A percentile compares a stretch with the other conserved stretches of the same genome.
These are phyloP conservation scores for Verticillium albo-atrum DNA, from an alignment of 2,329 filamentous ascomycete genomes.

Conservation along the genomic window DNA sequence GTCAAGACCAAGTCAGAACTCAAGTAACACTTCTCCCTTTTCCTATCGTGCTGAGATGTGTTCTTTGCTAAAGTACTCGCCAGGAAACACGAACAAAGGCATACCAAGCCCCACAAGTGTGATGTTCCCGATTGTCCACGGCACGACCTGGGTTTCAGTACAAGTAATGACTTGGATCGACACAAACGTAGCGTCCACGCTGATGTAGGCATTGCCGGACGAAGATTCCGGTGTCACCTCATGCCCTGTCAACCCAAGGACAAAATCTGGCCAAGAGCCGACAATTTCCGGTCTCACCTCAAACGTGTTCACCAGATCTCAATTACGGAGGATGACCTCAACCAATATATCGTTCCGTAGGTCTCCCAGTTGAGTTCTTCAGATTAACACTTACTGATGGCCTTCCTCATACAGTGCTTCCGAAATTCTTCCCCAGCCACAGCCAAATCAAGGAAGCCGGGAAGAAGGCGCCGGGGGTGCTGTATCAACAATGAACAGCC, in stretches of 20 bases:
- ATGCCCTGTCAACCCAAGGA: conserved; percentile 50
- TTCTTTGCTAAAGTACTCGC: conserved; percentile 14
- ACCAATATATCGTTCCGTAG: conserved; percentile 25
- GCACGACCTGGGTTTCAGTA: conserved; percentile 69
- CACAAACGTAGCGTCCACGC: conserved; percentile 71
- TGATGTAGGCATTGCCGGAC: conserved; percentile 37
- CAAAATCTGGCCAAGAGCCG: conserved; percentile 75
- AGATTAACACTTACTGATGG: background rate
- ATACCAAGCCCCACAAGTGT: conserved; percentile 65
- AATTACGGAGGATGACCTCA: conserved; percentile 34
- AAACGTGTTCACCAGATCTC: conserved; percentile 55
- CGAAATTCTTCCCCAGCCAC: background rate
- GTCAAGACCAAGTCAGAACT: conserved; percentile 51
- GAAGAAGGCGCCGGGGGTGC: background rate
- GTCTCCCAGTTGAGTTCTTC: background rate
- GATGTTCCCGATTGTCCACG: conserved; percentile 50
- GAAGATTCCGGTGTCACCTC: conserved; percentile 56
- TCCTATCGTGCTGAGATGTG: background rate
- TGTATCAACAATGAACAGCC: background rate
- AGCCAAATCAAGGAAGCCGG: background rate
- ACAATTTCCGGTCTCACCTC: conserved; percentile 85
- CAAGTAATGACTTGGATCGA: conserved; percentile 74
- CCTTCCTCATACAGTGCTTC: background rate
- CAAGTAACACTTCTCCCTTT: conserved; percentile 35
- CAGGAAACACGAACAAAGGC: conserved; percentile 72